These are phyloP conservation scores for Tetrahymena elliotti DNA, from an alignment of 73 alveolate genomes.

Conservation along the genomic window DNA sequence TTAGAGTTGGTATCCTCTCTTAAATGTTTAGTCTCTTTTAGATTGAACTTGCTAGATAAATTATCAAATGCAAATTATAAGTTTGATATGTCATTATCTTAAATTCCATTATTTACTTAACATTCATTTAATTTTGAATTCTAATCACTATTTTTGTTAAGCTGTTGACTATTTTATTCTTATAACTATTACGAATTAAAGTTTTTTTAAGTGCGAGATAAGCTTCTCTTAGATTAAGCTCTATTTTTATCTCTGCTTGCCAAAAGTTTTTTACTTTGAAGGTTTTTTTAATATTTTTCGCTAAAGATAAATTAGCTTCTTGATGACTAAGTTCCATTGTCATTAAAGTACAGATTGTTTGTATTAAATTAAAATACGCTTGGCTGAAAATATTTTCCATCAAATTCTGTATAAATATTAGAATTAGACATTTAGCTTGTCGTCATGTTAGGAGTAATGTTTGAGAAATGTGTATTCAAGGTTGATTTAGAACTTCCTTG, in stretches of 20 bases:
- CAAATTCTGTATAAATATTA: not conserved
- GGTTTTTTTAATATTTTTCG: not conserved
- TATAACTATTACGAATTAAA: not conserved
- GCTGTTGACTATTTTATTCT: not conserved
- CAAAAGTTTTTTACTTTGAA: not conserved
- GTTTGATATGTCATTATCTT: not conserved
- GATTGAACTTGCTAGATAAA: not conserved
- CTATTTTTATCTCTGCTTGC: not conserved
- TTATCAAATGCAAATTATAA: not conserved
- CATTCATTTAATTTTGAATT: not conserved
- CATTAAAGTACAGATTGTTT: not conserved
- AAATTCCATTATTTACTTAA: not conserved
- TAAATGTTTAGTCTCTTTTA: not conserved
- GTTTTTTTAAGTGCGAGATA: not conserved
- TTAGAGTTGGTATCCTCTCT: not conserved
- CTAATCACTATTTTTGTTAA: not conserved
- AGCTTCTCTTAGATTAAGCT: not conserved
- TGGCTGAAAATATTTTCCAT: not conserved
- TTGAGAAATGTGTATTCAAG: not conserved
- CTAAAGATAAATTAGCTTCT: not conserved
- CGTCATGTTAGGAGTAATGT: not conserved
- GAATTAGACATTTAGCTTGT: not conserved
- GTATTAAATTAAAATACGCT: not conserved
- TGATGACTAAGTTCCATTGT: not conserved
- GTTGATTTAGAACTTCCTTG: not conserved